A percentile compares a stretch with the other conserved stretches of the same genome.
Evolutionary conservation across 2,329 filamentous ascomycete species (phyloP).

Genomic region (Colletotrichum sp.): DNA sequence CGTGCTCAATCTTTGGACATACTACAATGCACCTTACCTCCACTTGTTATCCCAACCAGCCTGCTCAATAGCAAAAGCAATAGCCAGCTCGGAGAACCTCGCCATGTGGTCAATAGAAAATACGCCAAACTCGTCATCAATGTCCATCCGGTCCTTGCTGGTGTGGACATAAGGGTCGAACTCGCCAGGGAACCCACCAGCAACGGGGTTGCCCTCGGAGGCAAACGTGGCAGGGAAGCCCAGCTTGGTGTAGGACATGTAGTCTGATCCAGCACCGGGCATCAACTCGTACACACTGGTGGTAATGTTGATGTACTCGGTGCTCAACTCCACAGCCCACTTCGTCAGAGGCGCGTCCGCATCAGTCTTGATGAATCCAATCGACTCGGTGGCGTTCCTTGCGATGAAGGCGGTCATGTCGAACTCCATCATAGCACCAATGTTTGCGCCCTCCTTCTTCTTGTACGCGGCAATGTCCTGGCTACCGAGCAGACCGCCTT

Average conservation of each 20-base stretch:
- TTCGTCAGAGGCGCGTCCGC: conserved; percentile 39
- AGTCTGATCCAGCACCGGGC: conserved; percentile 40
- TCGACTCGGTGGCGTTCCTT: conserved; percentile 41
- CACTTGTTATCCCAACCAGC: conserved; percentile 43
- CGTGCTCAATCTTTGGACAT: not conserved
- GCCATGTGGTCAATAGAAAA: conserved; percentile 47
- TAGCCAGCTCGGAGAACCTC: conserved; percentile 42
- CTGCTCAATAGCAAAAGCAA: conserved; percentile 43
- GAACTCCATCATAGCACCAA: conserved; percentile 76
- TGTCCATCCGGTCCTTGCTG: conserved; percentile 38
- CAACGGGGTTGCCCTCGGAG: conserved; percentile 39
- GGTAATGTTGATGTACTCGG: conserved; percentile 41
- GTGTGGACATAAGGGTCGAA: conserved; percentile 43
- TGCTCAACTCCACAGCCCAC: conserved; percentile 36
- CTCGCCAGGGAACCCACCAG: conserved; percentile 33
- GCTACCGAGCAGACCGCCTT: conserved; percentile 66
- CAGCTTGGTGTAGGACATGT: conserved; percentile 44
- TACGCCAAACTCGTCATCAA: conserved; percentile 39
- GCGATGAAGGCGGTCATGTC: conserved; percentile 45
- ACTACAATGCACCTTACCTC: conserved; percentile 32
- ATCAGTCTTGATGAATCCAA: conserved; percentile 41
- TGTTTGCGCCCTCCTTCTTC: conserved; percentile 61
- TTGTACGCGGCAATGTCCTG: conserved; percentile 74
- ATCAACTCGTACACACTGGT: conserved; percentile 35
- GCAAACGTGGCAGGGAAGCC: conserved; percentile 44